Base-by-base conservation (phyloP, 768 basidiomycete genomes). In the Suillus occidentalis region DNA sequence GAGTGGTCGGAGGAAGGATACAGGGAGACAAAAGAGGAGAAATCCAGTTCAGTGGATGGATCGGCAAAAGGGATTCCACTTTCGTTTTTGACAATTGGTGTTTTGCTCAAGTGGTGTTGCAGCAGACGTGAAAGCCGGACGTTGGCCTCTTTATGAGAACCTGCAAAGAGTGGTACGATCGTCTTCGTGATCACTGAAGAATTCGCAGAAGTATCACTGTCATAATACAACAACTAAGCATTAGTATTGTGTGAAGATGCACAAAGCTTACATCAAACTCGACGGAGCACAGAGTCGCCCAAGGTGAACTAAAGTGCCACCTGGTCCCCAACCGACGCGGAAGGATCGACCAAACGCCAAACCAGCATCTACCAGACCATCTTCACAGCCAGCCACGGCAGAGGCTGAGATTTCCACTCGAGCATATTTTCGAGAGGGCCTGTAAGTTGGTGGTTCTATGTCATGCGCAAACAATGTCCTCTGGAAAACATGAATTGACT, bases 281-380 rank as follows among this genome's bases (percentile, higher is more conserved):
- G 72, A 77, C 31, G 89, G 88, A 8, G 81, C 78, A 77, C 91
- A 89, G 67, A 97, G 77, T 58, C 81, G 81, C n/a, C 94, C 95
- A 14, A 90, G 75, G 75, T 94, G 90, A 13, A 89, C 88, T 8
- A 98, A 72, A 45, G 80, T 82, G 0, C 94, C 94, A 43, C 85
- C 84, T 1, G 92, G 89, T 22, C 96, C 94, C 94, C 95, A 99
- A 4, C 93, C 89, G 3, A 91, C 93, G 63, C 95, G 84, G 76
- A 95, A 97, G 14, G 92, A 93, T 20, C 94, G 85, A 14, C 95
- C 95, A 63, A 95, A 79, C 1, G 91, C 85, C 42, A 98, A 80
- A 0, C 95, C 96, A 18, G 93, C 91, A 76, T 99, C 97, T 13
- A 87, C 80, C 52, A 87, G 78, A 36, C 84, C 80, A 4, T 83